Evolutionary conservation across 2,329 filamentous ascomycete species (phyloP), one percentile per base, ranked within the genome.

Genomic region (Scedosporium aurantiacum): DNA sequence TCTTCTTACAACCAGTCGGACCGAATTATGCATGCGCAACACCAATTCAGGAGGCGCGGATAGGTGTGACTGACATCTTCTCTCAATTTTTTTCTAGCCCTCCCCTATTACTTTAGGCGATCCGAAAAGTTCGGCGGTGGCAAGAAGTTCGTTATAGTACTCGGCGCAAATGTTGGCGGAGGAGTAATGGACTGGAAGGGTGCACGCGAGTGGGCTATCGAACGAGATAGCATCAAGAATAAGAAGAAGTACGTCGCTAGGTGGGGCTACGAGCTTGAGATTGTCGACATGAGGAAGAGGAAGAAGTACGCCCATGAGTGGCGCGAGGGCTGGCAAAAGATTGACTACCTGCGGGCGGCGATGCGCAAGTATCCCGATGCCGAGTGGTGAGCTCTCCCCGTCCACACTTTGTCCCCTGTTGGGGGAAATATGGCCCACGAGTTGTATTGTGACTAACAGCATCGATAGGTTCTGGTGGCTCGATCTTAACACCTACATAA

Each of bases 121-220:
- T 81, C 87, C 56, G 77, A 86, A 41, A 82, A 82, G 74, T 79
- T 95, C 3, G 92, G 93, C 58, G 90, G 90, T 57, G 94, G 94
- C 21, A 86, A 87, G 70, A 97, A 96, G 70, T 92, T 89, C 70
- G 94, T 99, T 65, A 88, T 99, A 61, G 91, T 99, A 64, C 79
- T 97, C 21, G 92, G 89, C 25, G 92, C 94, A 61, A 99, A 99
- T 70, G 83, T 96, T 65, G 94, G 94, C 57, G 94, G 94, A 63
- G 94, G 94, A 68, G 94, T 99, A 6, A 97, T 97, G 91, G 93
- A 97, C 70, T 97, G 91, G 93, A 99, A 99, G 74, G 93, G 93
- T 0, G 89, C 93, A 21, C 84, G 92, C 64, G 94, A 99, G 76
- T 99, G 94, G 94, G 94, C 94, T 0, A 96, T 97, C 69, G 94